Conservation (phyloP, 208 protist genomes). For the Leptomonas pyrrhocoris region DNA sequence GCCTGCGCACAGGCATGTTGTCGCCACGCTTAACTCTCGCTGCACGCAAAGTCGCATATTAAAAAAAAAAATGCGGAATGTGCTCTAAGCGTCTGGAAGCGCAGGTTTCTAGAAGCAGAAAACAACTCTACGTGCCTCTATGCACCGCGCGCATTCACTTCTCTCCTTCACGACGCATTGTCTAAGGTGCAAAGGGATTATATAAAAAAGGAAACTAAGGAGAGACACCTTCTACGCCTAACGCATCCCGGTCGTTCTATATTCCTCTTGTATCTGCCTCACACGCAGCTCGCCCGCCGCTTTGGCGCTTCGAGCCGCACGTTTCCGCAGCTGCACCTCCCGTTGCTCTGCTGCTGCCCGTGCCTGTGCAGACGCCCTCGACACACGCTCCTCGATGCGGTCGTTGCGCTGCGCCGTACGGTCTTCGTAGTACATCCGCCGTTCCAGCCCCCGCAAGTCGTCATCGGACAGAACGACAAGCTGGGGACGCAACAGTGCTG, state of each 20-base stretch:
- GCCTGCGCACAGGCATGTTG: too few species aligned
- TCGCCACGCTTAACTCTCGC: too few species aligned
- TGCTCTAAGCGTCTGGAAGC: too few species aligned
- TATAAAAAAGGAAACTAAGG: not conserved
- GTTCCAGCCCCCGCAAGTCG: constrained; percentile 46
- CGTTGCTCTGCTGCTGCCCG: constrained; percentile 17
- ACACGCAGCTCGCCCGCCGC: constrained; percentile 18
- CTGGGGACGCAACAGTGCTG: constrained; percentile 52
- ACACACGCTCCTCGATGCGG: constrained; percentile 35
- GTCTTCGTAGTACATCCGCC: constrained; percentile 34
- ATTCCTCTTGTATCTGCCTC: constrained; percentile 30
- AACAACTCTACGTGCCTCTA: too few species aligned
- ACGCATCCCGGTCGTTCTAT: constrained; percentile 24
- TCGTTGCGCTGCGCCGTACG: constrained; percentile 16
- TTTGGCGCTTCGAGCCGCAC: constrained; percentile 25
- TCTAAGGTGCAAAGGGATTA: too few species aligned
- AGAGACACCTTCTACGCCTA: not conserved
- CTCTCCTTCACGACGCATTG: too few species aligned
- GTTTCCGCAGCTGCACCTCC: constrained; percentile 7
- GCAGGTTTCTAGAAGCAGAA: too few species aligned
- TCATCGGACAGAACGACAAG: constrained; percentile 38
- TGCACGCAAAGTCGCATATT: too few species aligned
- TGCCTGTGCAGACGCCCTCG: constrained; percentile 17
- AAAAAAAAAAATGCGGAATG: too few species aligned
- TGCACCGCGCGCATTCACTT: too few species aligned